Evolutionary conservation across 352 stramenopile genomes (phyloP).

Genomic region (Pythium brassicae): DNA sequence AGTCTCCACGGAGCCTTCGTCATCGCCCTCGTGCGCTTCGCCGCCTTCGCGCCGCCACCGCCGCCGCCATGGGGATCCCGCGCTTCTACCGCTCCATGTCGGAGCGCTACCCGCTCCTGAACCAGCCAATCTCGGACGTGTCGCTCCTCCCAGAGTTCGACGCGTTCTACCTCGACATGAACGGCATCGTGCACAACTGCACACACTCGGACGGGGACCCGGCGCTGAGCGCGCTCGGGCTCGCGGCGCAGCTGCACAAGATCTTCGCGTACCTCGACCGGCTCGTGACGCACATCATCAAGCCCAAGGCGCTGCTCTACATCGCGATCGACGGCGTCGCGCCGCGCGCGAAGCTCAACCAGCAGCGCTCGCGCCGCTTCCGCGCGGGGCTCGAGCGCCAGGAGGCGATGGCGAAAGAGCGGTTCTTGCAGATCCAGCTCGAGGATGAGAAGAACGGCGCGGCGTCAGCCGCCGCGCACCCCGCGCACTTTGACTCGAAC

Average conservation of each 20-base stretch:
- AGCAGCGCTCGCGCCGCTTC: conserved; percentile 97
- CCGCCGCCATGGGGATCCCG: conserved; percentile 82
- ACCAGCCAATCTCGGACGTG: conserved; percentile 95
- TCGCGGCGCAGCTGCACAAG: conserved; percentile 93
- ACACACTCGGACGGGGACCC: conserved; percentile 91
- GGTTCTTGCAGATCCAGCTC: conserved; percentile 61
- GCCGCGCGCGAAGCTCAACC: conserved; percentile 99
- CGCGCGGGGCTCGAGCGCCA: conserved; percentile 59
- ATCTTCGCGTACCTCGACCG: conserved; percentile 92
- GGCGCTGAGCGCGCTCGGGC: conserved; percentile 86
- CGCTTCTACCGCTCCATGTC: conserved; percentile 93
- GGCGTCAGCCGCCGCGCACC: conserved; percentile 15
- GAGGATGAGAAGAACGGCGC: conserved; percentile 72
- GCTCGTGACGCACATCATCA: conserved; percentile 96
- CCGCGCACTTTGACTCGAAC: conserved; percentile 90
- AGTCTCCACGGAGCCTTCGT: too few relatives aligned
- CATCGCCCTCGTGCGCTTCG: neutral
- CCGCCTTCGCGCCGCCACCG: neutral
- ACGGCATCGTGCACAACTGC: conserved; percentile 99
- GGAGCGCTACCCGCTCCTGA: conserved; percentile 98
- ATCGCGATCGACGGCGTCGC: conserved; percentile 99
- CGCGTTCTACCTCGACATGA: conserved; percentile 99
- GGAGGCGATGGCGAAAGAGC: conserved; percentile 61
- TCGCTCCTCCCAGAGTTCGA: conserved; percentile 98
- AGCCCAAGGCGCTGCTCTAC: conserved; percentile 96